Evolutionary conservation across 192 early-diverging fungal species (phyloP), one percentile per base, ranked within the genome.

Genomic region (Dispira simplex): DNA sequence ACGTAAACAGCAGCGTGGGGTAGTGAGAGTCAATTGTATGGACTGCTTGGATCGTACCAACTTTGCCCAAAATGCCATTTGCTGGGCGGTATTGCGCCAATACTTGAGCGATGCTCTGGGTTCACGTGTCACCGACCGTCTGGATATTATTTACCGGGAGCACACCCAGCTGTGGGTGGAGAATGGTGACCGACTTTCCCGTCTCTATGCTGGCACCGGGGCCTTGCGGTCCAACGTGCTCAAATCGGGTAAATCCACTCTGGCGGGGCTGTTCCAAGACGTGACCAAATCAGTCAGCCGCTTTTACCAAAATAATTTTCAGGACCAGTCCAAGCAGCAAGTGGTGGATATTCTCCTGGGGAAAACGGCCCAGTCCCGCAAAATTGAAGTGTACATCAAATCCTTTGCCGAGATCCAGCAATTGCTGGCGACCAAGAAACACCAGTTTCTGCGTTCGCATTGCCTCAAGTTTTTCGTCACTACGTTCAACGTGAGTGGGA

Each of bases 181-280:
- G 27, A 99, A 98, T 66, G 97, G 95, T 2, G 92, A 99, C 70
- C 81, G 80, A 56, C 71, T 99, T 11, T 92, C 90, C 23, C 87
- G 82, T 55, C 88, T 95, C 12, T 99, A 98, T 68, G 88, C 97
- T 4, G 97, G 97, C 14, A 97, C 95, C 26, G 94, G 94, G 9
- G 97, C 97, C 11, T 78, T 99, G 0, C 93, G 93, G 64, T 89
- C 91, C 0, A 85, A 86, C 9, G 85, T 88, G 46, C 96, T 94
- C 0, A 78, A 91, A 14, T 88, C 90, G 3, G 94, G 93, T 49
- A 98, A 96, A 64, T 80, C 73, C 9, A 71, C 66, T 2, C 75
- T 70, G 67, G 66, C 68, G 26, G 87, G 89, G 44, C 82, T 94
- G 46, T 57, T 99, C 25, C 88, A 91, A 64, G 95, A 97, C 70